Base-by-base conservation (phyloP, 2,329 filamentous ascomycete genomes). In the Neodidymelliopsis sp. region DNA sequence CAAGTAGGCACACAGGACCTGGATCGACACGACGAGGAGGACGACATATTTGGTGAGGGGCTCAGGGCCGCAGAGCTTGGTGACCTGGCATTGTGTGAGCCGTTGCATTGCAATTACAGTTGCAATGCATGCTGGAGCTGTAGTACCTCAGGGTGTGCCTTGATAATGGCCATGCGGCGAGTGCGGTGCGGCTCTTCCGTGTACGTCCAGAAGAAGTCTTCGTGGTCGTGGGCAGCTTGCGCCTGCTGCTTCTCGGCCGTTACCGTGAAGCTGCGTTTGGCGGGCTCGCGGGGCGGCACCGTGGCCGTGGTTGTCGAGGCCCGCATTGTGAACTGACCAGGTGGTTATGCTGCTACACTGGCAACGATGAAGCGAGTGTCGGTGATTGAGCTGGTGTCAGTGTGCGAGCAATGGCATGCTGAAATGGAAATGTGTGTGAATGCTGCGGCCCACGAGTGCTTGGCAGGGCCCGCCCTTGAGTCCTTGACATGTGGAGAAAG, bases 171-270 rank as follows among this genome's bases (percentile, higher is more conserved):
- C 63, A 93, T 84, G 48, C 94, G 84, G 62, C 94, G 82, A 23
- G 93, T 94, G 62, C 91, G 85, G 75, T 99, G 94, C 54, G 94
- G 94, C 76, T 99, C 94, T 74, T 99, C 94, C 8, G 94, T 97
- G 72, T 99, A 97, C 29, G 94, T 96, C 94, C 95, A 97, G 78
- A 96, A 96, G 81, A 97, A 97, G 72, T 86, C 82, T 55, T 86
- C 71, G 30, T 75, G 58, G 31, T 72, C 68, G 28, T 65, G 53
- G 18, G 48, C 49, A 29, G 35, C 34, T n/a, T 49, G 40, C 18
- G 47, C 41, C 35, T 53, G 49, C 43, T 56, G 45, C 41, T 60
- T 30, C 36, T 57, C 59, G 5, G 57, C 56, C 38, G 59, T 61
- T 25, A 62, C 62, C 2, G 59, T 63, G 19, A 66, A 57, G 41